Conservation (phyloP, 352 stramenopile genomes). For the Blastocystis hominis region DNA sequence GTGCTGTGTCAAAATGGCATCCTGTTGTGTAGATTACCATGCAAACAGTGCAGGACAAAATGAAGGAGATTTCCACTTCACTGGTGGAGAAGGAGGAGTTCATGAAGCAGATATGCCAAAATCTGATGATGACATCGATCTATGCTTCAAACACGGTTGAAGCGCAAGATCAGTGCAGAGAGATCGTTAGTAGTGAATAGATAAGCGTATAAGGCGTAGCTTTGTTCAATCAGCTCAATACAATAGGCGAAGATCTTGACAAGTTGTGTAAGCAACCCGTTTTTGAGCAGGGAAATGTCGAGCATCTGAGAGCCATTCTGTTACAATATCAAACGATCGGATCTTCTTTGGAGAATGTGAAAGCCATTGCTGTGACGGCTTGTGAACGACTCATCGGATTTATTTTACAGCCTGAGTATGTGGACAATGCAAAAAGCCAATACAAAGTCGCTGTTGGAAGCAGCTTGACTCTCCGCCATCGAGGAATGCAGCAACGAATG, state of each 20-base stretch:
- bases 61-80: not conserved
- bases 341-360: not conserved
- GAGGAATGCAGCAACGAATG: not conserved
- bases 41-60: not conserved
- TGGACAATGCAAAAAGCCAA: not conserved
- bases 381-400: constrained; percentile 18
- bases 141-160: not conserved
- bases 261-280: not conserved
- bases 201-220: not conserved
- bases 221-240: not conserved
- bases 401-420: not conserved
- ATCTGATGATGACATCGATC: not conserved
- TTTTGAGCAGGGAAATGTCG: not conserved
- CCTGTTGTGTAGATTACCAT: not conserved
- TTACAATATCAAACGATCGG: not conserved
- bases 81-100: not conserved
- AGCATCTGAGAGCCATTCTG: not conserved
- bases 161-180: not conserved
- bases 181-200: not conserved
- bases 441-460: not conserved
- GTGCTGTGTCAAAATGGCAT: not conserved
- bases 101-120: not conserved
- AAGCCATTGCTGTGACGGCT: not conserved
- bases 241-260: not conserved
- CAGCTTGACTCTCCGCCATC: not conserved